Base-by-base conservation (phyloP, 176 grass and related monocot genomes). In the Oryza australiensis region DNA sequence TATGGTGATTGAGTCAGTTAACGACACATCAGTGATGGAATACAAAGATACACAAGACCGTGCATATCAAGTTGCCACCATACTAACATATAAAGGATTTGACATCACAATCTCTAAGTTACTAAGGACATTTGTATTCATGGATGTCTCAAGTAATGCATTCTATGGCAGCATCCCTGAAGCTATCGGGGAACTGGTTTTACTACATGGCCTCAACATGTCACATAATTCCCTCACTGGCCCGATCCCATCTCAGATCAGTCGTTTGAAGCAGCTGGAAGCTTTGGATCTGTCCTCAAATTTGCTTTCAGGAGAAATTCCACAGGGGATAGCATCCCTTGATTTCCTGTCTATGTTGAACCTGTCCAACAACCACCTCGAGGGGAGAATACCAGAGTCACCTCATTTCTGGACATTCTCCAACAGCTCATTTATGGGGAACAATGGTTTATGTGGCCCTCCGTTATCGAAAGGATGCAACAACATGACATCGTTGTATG, bases 251-350 rank as follows among this genome's bases (percentile, higher is more conserved):
- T 65, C 62, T 22, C 51, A 74, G 7, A 6, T 78, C 5, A 26
- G 70, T 12, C 9, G 34, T n/a, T 53, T 92, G 74, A 13, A 7
- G 0, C 70, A 77, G 2, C 34, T 89, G 3, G 86, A 92, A 38
- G 57, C 83, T 22, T 64, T 88, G 16, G 90, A 92, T 22, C 30
- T 92, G 0, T 92, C 82, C 0, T 82, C 13, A 5, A 92, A 89
- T 28, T 22, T 66, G 32, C 90, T 92, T 22, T 77, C 79, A 0
- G 83, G 86, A 5, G 16, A 12, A 5, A 89, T 89, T 12, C 87
- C 90, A 1, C 10, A 41, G 2, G 73, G n/a, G 10, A 2, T 92
- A 78, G 76, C 79, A 28, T 83, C 68, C 0, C 24, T 92, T 27
- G 41, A 89, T 23, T 80, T 80, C n/a, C 87, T 89, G 4, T 16